Conservation (phyloP, 768 basidiomycete species). For the Leucocoprinus birnbaumii region DNA sequence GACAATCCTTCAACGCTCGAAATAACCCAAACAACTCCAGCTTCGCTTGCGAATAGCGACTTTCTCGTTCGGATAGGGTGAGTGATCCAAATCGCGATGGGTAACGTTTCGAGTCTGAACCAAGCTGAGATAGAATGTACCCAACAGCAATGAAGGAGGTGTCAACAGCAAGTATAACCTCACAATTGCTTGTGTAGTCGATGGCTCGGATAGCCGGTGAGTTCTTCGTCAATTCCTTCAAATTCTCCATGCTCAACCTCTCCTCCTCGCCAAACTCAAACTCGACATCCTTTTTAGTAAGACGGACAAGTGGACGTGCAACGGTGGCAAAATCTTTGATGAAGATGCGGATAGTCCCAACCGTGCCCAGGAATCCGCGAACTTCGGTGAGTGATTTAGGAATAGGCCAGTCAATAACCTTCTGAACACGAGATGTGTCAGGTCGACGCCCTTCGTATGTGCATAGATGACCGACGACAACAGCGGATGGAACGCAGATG, state of each 20-base stretch:
- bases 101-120: slow-evolving; percentile 9
- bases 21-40: slow-evolving; percentile 31
- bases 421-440: slow-evolving; percentile 19
- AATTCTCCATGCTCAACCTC: slow-evolving; percentile 1
- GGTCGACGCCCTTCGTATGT: slow-evolving; percentile 28
- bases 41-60: slow-evolving; percentile 28
- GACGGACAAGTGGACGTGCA: slow-evolving; percentile 18
- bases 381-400: slow-evolving; percentile 18
- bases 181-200: slow-evolving; percentile 13
- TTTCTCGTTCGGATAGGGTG: slow-evolving; percentile 17
- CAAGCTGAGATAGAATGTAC: slow-evolving; percentile 15
- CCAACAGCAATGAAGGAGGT: slow-evolving; percentile 18
- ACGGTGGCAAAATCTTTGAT: slow-evolving; percentile 23
- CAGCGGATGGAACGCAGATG: background rate
- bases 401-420: slow-evolving; percentile 27
- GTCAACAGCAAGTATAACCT: slow-evolving; percentile 20
- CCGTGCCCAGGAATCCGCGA: slow-evolving; percentile 25
- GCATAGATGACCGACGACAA: slow-evolving; percentile 26
- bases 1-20: slow-evolving; percentile 16
- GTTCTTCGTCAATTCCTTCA: background rate
- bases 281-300: slow-evolving; percentile 22
- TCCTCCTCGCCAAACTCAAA: slow-evolving; percentile 18
- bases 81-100: slow-evolving; percentile 20
- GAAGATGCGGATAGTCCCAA: slow-evolving; percentile 23
- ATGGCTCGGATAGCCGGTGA: slow-evolving; percentile 15